Base-by-base conservation (phyloP, 768 basidiomycete species). In the Suillus sp. region DNA sequence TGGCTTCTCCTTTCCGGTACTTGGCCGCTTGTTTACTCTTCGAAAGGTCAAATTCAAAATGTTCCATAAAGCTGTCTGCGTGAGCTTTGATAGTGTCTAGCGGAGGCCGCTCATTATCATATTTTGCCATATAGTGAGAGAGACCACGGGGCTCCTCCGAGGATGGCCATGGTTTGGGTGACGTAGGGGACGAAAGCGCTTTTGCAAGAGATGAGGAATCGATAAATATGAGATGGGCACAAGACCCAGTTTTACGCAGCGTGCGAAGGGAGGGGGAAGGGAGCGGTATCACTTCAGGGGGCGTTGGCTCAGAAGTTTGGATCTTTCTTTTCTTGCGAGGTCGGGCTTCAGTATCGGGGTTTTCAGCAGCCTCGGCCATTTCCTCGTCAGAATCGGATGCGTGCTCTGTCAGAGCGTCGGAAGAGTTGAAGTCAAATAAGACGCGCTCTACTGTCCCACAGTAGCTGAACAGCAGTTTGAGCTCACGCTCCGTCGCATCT, bases 401-500 rank as follows among this genome's bases (percentile, higher is more conserved):
- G 9, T 38, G 60, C 22, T 45, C 56, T 6, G 25, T 59, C 11
- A 57, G 65, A 3, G 37, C 54, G 7, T 59, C 69, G 8, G 66
- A 70, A 25, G 77, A 68, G 64, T 85, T 83, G 16, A 78, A 76
- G 61, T 87, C 84, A 68, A 95, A 91, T 1, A 86, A 67, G 11
- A 95, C 86, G 56, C 80, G 80, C 74, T 96, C 95, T 34, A 96
- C 82, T 0, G 87, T 88, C 27, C 95, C 95, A 61, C 83, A 86
- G 27, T 81, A 70, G 70, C 88, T 88, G 80, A 96, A 96, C n/a
- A 97, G 79, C 13, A 84, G 76, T 2, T 86, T 78, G 0, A 97
- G 75, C 70, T 95, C 93, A 42, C 91, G 82, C 68, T 92, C 91
- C 1, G 92, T 92, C 3, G 92, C 86, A 72, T 96, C 94, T 61